These are phyloP conservation scores for Solanum chmielewskii DNA, from an alignment of 257 asterid genomes.

Conservation along the genomic window DNA sequence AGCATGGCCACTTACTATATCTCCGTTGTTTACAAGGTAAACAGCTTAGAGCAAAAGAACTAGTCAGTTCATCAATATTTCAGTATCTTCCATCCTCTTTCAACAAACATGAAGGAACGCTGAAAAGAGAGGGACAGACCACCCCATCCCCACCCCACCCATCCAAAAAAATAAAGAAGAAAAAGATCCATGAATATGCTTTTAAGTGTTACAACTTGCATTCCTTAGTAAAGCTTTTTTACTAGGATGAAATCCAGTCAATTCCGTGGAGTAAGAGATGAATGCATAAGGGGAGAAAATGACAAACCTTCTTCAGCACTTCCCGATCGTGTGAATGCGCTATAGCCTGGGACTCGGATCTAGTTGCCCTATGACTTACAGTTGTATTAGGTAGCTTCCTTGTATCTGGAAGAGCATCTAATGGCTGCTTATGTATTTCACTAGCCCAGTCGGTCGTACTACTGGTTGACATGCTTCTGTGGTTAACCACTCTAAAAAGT, in stretches of 20 bases:
- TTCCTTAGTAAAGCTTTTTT: neutral
- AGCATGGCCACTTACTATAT: neutral
- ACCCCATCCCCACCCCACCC: neutral
- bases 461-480: slow-evolving; percentile 30
- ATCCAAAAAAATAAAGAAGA: neutral
- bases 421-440: slow-evolving; percentile 32
- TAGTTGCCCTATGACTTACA: slow-evolving; percentile 17
- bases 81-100: neutral
- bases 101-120: neutral
- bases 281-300: slow-evolving; percentile 10
- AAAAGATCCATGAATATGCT: neutral
- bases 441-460: slow-evolving; percentile 30
- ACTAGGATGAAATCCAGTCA: neutral
- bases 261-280: neutral
- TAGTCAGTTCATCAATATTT: neutral
- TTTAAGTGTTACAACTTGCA: neutral
- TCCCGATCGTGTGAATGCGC: slow-evolving; percentile 12
- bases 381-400: slow-evolving; percentile 22
- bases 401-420: slow-evolving; percentile 27
- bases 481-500: slow-evolving; percentile 39
- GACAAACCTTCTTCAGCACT: slow-evolving; percentile 30
- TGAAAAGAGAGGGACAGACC: neutral
- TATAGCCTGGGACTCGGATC: slow-evolving; percentile 17
- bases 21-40: neutral
- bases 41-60: neutral